Evolutionary conservation across 192 early-diverging fungal species (phyloP), one percentile per base, ranked within the genome.

Genomic region (Podila clonocystis): DNA sequence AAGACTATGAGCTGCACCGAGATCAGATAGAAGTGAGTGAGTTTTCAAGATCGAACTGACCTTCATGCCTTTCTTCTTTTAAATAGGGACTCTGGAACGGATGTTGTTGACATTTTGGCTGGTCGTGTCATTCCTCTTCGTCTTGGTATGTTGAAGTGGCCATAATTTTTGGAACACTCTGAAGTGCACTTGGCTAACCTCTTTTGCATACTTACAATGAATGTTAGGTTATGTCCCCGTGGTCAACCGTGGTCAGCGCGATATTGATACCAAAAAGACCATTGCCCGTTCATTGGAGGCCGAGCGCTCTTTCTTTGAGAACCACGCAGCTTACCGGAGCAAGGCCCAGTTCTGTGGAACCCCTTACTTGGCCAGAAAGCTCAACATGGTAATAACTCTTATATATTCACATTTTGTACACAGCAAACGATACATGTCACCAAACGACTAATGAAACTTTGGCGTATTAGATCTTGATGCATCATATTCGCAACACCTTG

Each of bases 291-390:
- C 97, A 5, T 89, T 99, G 74, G 97, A 99, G 20, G 86, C 85
- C 63, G 98, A 99, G 79, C 88, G 91, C 64, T 82, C 82, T 59
- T 99, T 95, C 86, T 99, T 99, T 73, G 97, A 98, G 83, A 95
- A 94, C 79, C 98, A 99, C 83, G 34, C 90, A 17, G 90, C 98
- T 17, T 99, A 99, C 83, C 89, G 91, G 68, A 93, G 89, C 88
- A 99, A 99, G 85, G 97, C 97, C 1, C 95, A 97, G 75, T 99
- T 95, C 87, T 99, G 98, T 82, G 98, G 98, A 58, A 99, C 98
- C 20, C 97, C 97, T 28, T 99, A 95, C 87, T 85, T 99, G 68
- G 96, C 97, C 22, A 89, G 96, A 70, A 96, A 95, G 83, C 88
- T 99, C 9, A 99, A 97, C 83, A 92, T 97, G 91, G 94, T 95